Evolutionary conservation across 2,329 filamentous ascomycete genomes (phyloP).

Genomic region (Pestalotiopsis sp.): DNA sequence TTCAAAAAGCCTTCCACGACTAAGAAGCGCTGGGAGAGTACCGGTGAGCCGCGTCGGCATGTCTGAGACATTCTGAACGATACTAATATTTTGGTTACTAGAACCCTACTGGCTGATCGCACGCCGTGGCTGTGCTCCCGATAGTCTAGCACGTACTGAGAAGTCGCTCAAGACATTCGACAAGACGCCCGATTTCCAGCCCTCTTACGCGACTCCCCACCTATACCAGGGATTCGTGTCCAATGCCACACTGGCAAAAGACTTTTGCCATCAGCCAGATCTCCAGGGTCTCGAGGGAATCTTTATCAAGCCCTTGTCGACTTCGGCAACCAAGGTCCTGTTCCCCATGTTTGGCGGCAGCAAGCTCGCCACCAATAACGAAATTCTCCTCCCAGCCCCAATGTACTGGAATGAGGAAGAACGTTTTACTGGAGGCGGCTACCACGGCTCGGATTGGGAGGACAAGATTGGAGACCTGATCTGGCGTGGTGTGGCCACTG

Average conservation of each 20-base stretch:
- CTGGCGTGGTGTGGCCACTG: constrained; percentile 71
- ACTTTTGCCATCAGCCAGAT: constrained; percentile 68
- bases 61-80: not conserved
- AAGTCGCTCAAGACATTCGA: constrained; percentile 46
- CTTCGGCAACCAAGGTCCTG: constrained; percentile 57
- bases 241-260: constrained; percentile 62
- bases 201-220: constrained; percentile 49
- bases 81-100: constrained; percentile 22
- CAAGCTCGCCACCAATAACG: constrained; percentile 70
- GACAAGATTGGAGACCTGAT: constrained; percentile 56
- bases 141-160: constrained; percentile 59
- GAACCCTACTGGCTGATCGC: constrained; percentile 61
- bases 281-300: constrained; percentile 66
- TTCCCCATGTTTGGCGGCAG: constrained; percentile 71
- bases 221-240: constrained; percentile 59
- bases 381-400: constrained; percentile 69
- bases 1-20: constrained; percentile 37
- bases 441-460: constrained; percentile 57
- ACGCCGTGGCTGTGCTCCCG: constrained; percentile 62
- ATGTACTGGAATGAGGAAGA: constrained; percentile 70
- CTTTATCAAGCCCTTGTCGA: constrained; percentile 62
- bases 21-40: constrained; percentile 52
- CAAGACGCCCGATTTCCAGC: constrained; percentile 45
- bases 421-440: constrained; percentile 60
- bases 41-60: constrained; percentile 38